phyloP scores from a whole-genome alignment of 495 filamentous ascomycete genomes.

The Thermothielavioides terrestris region DNA sequence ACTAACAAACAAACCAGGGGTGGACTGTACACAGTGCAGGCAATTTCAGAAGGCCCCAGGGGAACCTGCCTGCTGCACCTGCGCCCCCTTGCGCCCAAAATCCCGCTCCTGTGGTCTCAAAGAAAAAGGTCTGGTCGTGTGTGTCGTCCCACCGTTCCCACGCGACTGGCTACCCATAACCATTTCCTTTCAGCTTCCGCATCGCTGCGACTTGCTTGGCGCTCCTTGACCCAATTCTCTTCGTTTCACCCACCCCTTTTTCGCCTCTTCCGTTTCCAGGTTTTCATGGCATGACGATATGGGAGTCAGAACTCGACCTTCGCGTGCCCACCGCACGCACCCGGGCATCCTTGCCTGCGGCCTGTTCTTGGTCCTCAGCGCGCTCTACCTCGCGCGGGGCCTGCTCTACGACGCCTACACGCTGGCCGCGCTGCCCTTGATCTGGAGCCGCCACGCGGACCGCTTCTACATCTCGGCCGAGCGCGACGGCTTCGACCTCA shows the following conservation, averaged over 20 bases:
- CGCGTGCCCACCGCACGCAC: not conserved
- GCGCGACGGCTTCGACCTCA: conserved; percentile 31
- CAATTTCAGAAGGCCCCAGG: not conserved
- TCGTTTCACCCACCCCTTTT: not conserved
- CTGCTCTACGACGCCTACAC: conserved; percentile 20
- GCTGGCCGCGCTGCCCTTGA: conserved; percentile 24
- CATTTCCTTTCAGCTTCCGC: not conserved
- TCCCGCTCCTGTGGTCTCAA: not conserved
- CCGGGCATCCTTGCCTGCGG: conserved; percentile 4
- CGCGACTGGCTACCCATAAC: not conserved
- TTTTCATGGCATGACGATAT: not conserved
- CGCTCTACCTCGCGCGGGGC: conserved; percentile 11
- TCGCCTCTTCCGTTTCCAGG: not conserved
- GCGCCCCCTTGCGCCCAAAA: not conserved
- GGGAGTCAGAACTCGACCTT: not conserved
- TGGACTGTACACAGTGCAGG: conserved; percentile 3
- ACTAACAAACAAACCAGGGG: no score
- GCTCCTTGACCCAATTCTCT: not conserved
- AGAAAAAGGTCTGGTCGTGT: not conserved
- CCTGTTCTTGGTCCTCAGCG: conserved; percentile 5
- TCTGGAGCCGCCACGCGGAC: conserved; percentile 19
- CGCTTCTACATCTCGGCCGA: conserved; percentile 24
- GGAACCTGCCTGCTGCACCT: not conserved
- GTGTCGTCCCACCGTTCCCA: not conserved
- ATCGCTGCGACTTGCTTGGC: not conserved